phyloP scores from a whole-genome alignment of 352 stramenopile genomes.

The Globisporangium cylindrosporum region DNA sequence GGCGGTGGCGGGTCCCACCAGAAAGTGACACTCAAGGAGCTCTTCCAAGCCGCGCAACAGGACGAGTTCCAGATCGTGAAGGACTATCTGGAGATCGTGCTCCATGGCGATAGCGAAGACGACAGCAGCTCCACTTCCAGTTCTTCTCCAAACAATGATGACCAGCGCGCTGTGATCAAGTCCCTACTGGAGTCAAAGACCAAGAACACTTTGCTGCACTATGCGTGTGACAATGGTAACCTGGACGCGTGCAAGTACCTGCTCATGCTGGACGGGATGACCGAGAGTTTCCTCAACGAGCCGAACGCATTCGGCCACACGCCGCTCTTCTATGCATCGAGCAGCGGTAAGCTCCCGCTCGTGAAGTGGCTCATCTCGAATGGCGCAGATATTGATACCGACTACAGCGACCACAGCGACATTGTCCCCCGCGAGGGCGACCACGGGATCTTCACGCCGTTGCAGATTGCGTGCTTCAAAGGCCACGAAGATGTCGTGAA shows the following conservation, averaged over 20 bases:
- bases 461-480: conserved; percentile 78
- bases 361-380: conserved; percentile 87
- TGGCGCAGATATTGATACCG: conserved; percentile 76
- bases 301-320: conserved; percentile 76
- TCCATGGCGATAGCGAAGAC: conserved; percentile 29
- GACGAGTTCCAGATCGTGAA: conserved; percentile 61
- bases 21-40: conserved; percentile 50
- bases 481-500: conserved; percentile 66
- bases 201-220: conserved; percentile 74
- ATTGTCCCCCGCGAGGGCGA: conserved; percentile 52
- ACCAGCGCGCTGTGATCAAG: conserved; percentile 25
- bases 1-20: background rate
- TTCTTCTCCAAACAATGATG: background rate
- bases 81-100: conserved; percentile 54
- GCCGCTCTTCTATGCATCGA: conserved; percentile 75
- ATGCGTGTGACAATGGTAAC: conserved; percentile 81
- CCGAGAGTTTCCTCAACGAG: conserved; percentile 62
- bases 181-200: conserved; percentile 60
- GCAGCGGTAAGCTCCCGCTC: conserved; percentile 62
- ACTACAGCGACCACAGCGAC: conserved; percentile 64
- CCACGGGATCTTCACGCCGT: conserved; percentile 67
- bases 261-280: conserved; percentile 69
- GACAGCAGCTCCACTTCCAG: background rate
- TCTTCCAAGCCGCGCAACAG: conserved; percentile 67
- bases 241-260: conserved; percentile 79